Conservation (phyloP, 1,139 yeast genomes). For the Taiozyma sp. region DNA sequence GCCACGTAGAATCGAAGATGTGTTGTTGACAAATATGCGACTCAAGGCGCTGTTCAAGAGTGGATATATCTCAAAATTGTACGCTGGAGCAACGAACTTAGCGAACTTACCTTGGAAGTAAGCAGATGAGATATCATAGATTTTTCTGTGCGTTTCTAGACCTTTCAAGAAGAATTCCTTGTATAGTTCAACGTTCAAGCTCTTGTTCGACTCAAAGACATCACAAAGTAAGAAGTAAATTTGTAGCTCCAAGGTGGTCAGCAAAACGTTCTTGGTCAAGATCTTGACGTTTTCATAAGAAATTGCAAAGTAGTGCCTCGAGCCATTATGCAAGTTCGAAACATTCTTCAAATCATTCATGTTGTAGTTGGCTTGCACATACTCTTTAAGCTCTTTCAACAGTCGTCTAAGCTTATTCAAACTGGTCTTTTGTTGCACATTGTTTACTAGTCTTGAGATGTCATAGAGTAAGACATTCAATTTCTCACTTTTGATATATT, state of each 20-base stretch:
- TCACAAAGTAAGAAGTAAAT: slow-evolving; percentile 7
- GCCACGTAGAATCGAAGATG: slow-evolving; percentile 6
- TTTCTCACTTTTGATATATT: slow-evolving; percentile 1
- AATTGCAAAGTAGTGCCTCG: slow-evolving; percentile 5
- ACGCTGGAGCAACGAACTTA: slow-evolving; percentile 3
- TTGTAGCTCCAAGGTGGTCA: slow-evolving; percentile 9
- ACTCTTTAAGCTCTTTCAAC: slow-evolving; percentile 6
- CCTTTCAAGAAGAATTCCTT: slow-evolving; percentile 4
- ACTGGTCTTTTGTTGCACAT: slow-evolving; percentile 6
- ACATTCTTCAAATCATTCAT: slow-evolving; percentile 4
- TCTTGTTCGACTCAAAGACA: slow-evolving; percentile 12
- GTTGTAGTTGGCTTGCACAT: slow-evolving; percentile 7
- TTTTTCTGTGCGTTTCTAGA: background rate
- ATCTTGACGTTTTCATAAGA: slow-evolving; percentile 8
- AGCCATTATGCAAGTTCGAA: slow-evolving; percentile 1
- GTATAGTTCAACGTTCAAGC: slow-evolving; percentile 7
- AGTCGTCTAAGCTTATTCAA: slow-evolving; percentile 4
- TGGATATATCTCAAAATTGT: slow-evolving; percentile 13
- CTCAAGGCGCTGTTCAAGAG: slow-evolving; percentile 4
- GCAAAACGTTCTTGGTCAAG: slow-evolving; percentile 7
- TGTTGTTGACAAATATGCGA: slow-evolving; percentile 2
- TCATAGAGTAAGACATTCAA: slow-evolving; percentile 6
- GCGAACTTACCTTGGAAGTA: slow-evolving; percentile 10
- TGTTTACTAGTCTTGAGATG: slow-evolving; percentile 9
- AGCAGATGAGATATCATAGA: slow-evolving; percentile 10